These are phyloP conservation scores for Immersiella caudata DNA, from an alignment of 495 filamentous ascomycete species.

Conservation along the genomic window DNA sequence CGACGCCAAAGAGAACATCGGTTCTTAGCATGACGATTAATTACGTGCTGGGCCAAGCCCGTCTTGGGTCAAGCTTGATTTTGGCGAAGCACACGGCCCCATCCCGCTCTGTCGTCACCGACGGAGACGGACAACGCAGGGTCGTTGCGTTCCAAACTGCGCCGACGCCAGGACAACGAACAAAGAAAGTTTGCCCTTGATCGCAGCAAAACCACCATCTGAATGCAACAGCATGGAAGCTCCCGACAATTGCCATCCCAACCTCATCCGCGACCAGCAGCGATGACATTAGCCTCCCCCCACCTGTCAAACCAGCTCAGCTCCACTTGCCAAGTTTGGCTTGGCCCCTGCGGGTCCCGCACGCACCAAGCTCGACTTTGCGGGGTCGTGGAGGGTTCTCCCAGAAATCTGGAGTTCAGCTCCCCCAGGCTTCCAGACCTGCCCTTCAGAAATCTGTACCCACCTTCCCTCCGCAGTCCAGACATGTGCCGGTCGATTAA, in stretches of 20 bases:
- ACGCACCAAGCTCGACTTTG: neutral
- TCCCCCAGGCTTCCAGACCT: neutral
- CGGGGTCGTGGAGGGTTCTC: neutral
- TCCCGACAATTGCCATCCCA: neutral
- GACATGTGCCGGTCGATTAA: neutral
- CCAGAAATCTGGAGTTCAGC: neutral
- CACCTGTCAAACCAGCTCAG: no score
- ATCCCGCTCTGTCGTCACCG: neutral
- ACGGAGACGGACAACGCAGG: neutral
- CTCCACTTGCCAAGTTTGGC: neutral
- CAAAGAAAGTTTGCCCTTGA: neutral
- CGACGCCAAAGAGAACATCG: neutral
- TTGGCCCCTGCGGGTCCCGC: neutral
- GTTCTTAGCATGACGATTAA: constrained; percentile 16
- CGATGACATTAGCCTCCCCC: no score
- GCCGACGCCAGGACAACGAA: neutral
- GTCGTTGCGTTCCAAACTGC: neutral
- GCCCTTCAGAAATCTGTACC: neutral
- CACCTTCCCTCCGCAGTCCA: neutral
- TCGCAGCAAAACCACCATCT: neutral
- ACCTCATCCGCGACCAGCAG: neutral
- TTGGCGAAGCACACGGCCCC: neutral
- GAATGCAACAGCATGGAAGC: neutral
- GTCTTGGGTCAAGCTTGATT: neutral
- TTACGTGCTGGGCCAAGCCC: constrained; percentile 7